Evolutionary conservation across 306 rosid genomes (phyloP), one percentile per base, ranked within the genome.

Genomic region (Prinsepia uniflora): DNA sequence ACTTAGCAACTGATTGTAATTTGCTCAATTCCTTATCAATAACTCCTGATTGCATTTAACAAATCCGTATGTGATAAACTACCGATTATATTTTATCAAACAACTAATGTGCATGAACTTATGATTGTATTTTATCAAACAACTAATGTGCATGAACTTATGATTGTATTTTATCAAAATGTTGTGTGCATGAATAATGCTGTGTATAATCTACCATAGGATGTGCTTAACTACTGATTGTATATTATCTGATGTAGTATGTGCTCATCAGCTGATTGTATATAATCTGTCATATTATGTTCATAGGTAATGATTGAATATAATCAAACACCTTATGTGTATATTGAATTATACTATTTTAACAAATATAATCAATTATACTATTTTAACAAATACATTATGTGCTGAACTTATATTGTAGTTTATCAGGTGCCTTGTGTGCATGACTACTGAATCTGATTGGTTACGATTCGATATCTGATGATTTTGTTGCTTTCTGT

Each of bases 301-400:
- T 30, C 36, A 30, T 30, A 30, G 36, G 36, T 30, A 30, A 2
- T 30, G 36, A 30, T 30, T 30, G 36, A 30, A 30, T 30, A 30
- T 30, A 30, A 30, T 30, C 36, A 30, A 30, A 30, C 36, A 30
- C 36, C 3, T 30, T 3, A 30, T 30, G 36, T 30, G 36, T 30
- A 30, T 1, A 30, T 1, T 30, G 3, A 30, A 30, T 30, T 30
- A 30, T 30, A 1, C 91, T 86, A 72, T 15, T 0, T 6, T 5
- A 6, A 47, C 55, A 0, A 36, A 39, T 47, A n/a, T 1, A 30
- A 30, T 30, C 36, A 30, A 30, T 30, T 30, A 30, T 30, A 1
- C 91, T 86, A 72, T 15, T 0, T 6, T 5, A 6, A 47, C 55
- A 0, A 36, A 39, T 47, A n/a, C 48, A 20, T 50, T 20, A 0